Percentiles rank a stretch among this genome's conserved stretches.
phyloP scores from a whole-genome alignment of 192 early-diverging fungal species.

The Chytriomyces sp. region DNA sequence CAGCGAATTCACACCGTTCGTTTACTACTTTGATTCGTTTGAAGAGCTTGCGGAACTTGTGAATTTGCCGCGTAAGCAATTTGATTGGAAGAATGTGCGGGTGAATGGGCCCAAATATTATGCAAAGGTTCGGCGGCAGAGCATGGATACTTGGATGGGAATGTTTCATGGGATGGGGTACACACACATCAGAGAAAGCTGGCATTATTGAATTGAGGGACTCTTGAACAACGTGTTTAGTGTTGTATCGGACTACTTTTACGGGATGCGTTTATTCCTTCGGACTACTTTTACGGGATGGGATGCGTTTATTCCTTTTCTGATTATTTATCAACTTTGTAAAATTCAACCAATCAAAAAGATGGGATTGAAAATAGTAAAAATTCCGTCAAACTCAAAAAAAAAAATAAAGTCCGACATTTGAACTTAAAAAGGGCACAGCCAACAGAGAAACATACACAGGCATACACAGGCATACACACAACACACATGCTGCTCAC shows the following conservation, averaged over 20 bases:
- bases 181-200: not conserved
- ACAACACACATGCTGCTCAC: not conserved
- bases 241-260: too few species aligned
- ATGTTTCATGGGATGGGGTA: slow-evolving; percentile 18
- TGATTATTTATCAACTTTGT: too few species aligned
- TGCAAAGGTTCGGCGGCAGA: not conserved
- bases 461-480: too few species aligned
- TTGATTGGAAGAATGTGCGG: slow-evolving; percentile 27
- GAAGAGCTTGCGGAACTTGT: slow-evolving; percentile 21
- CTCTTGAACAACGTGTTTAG: not conserved
- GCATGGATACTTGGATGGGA: slow-evolving; percentile 10
- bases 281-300: too few species aligned
- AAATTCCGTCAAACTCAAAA: too few species aligned
- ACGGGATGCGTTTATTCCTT: too few species aligned
- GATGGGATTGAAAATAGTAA: too few species aligned
- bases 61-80: not conserved
- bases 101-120: slow-evolving; percentile 23
- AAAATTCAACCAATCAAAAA: too few species aligned
- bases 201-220: not conserved
- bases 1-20: slow-evolving; percentile 25
- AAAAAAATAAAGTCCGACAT: too few species aligned
- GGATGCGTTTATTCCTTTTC: too few species aligned
- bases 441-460: too few species aligned
- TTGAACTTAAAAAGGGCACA: too few species aligned
- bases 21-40: slow-evolving; percentile 33